Conservation (phyloP, 208 protist species). For the Trypanosoma mega region DNA sequence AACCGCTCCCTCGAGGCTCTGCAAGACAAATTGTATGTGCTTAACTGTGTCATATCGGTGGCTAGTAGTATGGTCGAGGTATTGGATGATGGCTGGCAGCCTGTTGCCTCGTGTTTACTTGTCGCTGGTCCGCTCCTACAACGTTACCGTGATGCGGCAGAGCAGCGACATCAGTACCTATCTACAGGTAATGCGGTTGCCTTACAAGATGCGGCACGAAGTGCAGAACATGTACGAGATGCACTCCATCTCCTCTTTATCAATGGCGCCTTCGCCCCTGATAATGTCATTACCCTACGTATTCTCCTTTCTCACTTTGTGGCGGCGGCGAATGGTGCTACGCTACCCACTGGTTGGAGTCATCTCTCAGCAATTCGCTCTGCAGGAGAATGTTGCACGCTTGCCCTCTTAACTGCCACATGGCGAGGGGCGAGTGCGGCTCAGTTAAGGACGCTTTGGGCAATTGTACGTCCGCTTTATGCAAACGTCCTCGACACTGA, state of each 20-base stretch:
- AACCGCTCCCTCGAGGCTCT: constrained; percentile 19
- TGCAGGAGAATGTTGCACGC: neutral
- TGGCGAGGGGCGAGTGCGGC: neutral
- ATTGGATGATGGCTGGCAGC: constrained; percentile 46
- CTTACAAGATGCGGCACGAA: constrained; percentile 24
- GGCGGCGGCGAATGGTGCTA: constrained; percentile 7
- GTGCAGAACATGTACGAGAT: constrained; percentile 55
- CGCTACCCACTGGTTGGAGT: neutral
- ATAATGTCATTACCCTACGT: constrained; percentile 20
- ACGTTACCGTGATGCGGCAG: constrained; percentile 30
- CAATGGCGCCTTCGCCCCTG: constrained; percentile 35
- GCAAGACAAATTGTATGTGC: constrained; percentile 48
- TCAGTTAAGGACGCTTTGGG: neutral
- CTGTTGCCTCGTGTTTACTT: constrained; percentile 45
- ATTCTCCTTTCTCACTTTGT: constrained; percentile 41
- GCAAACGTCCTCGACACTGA: neutral
- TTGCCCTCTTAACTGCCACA: neutral
- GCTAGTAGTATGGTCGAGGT: constrained; percentile 43
- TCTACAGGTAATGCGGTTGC: constrained; percentile 21
- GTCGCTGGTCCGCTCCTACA: constrained; percentile 44
- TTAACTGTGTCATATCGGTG: constrained; percentile 60
- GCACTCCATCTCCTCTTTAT: constrained; percentile 55
- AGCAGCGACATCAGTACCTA: constrained; percentile 27
- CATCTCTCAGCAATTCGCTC: neutral
- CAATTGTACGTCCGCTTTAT: neutral